Percentiles rank a stretch among this genome's conserved stretches.
These are phyloP conservation scores for Cytospora mali DNA, from an alignment of 2,329 filamentous ascomycete species.

Conservation along the genomic window DNA sequence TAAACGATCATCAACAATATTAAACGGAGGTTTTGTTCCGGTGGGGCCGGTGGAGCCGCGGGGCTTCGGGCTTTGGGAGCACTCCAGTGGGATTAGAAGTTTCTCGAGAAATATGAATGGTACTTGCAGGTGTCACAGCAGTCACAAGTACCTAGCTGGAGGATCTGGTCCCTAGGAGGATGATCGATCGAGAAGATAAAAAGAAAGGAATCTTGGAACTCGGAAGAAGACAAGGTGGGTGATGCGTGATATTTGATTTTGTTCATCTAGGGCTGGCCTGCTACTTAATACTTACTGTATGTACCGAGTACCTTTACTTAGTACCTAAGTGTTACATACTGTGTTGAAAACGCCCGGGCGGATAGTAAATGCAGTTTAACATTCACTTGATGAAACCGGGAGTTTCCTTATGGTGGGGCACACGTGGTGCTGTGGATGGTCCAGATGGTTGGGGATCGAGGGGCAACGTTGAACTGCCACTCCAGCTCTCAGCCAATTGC, in stretches of 20 bases:
- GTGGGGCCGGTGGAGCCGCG: neutral
- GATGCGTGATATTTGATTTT: neutral
- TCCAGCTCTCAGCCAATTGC: neutral
- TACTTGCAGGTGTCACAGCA: neutral
- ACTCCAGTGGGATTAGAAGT: neutral
- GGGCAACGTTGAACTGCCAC: conserved; percentile 4
- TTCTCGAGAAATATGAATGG: neutral
- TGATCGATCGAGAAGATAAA: neutral
- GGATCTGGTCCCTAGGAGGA: neutral
- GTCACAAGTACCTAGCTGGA: no score
- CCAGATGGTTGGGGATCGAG: conserved; percentile 9
- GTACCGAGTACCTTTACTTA: no score
- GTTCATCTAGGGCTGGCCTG: neutral
- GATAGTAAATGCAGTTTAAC: no score
- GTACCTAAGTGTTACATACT: no score
- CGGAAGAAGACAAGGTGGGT: neutral
- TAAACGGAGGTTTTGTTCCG: conserved; percentile 20
- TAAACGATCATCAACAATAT: conserved; percentile 5
- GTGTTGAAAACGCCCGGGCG: no score
- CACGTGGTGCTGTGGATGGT: conserved; percentile 19
- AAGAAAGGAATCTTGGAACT: neutral
- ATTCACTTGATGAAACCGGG: neutral
- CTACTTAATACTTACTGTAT: neutral
- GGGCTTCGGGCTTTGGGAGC: neutral
- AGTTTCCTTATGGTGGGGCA: conserved; percentile 14